These are phyloP conservation scores for Cardamine chenopodiifolia DNA, from an alignment of 345 rosid species.

Conservation along the genomic window DNA sequence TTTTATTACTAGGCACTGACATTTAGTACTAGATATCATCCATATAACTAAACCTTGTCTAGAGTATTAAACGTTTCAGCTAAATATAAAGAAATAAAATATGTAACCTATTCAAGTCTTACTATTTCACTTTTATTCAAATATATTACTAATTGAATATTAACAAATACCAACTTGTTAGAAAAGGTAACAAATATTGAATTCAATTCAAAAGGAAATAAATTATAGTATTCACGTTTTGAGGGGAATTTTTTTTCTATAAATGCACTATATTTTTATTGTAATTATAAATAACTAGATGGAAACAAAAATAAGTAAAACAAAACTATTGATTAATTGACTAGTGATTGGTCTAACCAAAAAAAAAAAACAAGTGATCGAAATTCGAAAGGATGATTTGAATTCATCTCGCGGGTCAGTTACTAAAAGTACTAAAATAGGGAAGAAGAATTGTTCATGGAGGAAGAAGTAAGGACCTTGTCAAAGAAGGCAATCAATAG, in stretches of 20 bases:
- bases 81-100: neutral
- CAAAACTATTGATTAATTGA: neutral
- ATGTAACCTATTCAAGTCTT: neutral
- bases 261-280: no score
- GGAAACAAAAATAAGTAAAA: no score
- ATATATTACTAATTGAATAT: neutral
- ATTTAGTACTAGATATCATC: neutral
- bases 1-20: neutral
- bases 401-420: neutral
- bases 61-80: neutral
- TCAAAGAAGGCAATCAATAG: conserved; percentile 33
- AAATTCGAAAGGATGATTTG: neutral
- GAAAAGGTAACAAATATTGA: no score
- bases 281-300: no score
- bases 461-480: conserved; percentile 32
- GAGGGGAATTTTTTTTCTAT: no score
- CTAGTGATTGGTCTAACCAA: neutral
- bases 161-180: neutral
- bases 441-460: conserved; percentile 14
- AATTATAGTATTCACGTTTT: no score
- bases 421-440: conserved; percentile 1
- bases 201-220: no score
- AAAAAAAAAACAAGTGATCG: neutral
- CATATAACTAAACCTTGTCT: neutral
- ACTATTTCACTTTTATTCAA: neutral